A percentile compares a stretch with the other conserved stretches of the same genome.
Conservation (phyloP, 257 asterid species). For the Gentiana straminea region DNA sequence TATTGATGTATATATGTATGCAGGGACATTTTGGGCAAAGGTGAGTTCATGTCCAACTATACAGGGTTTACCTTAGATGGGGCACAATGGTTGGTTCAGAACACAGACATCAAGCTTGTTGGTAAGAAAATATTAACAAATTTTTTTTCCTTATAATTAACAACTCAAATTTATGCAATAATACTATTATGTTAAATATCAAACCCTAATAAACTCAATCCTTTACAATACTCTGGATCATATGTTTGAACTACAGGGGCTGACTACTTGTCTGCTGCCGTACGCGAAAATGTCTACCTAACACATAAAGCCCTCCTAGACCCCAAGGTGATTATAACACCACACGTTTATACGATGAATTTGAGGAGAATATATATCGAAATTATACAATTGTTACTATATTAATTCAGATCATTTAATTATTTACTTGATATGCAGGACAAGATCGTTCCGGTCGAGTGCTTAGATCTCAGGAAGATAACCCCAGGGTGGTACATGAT, state of each 20-base stretch:
- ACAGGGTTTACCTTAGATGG: background rate
- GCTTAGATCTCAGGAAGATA: slow-evolving; percentile 2
- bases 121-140: background rate
- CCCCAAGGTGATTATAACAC: background rate
- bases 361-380: too few relatives aligned
- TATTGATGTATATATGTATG: too few relatives aligned
- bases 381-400: background rate
- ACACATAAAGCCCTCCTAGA: background rate
- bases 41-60: too few relatives aligned
- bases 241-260: too few relatives aligned
- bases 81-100: background rate
- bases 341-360: too few relatives aligned
- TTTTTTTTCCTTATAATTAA: background rate
- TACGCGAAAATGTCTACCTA: background rate
- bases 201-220: too few relatives aligned
- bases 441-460: slow-evolving; percentile 8
- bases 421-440: background rate
- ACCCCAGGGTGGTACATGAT: slow-evolving; percentile 2
- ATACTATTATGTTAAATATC: background rate
- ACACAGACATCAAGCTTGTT: slow-evolving; percentile 3
- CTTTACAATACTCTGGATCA: too few relatives aligned
- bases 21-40: too few relatives aligned
- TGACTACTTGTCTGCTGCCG: background rate
- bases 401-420: too few relatives aligned
- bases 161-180: background rate